Conservation (phyloP, 208 protist species). For the Entamoeba invadens region DNA sequence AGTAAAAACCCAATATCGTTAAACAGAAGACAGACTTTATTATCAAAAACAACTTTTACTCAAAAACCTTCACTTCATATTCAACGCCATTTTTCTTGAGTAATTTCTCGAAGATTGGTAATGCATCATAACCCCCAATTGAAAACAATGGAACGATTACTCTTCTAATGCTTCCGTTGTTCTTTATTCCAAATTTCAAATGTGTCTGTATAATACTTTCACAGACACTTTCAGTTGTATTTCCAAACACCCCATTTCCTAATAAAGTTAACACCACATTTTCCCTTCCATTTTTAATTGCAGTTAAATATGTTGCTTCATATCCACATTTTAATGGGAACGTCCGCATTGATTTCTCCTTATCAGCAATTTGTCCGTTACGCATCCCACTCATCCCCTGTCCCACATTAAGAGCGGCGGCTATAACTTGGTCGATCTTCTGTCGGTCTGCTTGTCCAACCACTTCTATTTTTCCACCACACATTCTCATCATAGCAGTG, state of each 20-base stretch:
- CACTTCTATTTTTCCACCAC: neutral
- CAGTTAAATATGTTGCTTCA: neutral
- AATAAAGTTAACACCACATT: neutral
- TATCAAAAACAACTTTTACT: no score
- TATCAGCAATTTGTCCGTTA: neutral
- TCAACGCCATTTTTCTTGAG: neutral
- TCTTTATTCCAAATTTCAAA: neutral
- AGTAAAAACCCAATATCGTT: no score
- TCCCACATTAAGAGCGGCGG: neutral
- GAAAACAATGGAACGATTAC: neutral
- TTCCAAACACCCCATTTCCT: neutral
- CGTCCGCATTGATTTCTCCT: neutral
- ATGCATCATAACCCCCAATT: neutral
- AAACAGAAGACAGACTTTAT: no score
- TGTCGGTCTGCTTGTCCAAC: neutral
- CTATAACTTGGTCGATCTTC: neutral
- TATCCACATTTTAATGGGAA: neutral
- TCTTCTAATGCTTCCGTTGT: neutral
- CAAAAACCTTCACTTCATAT: no score
- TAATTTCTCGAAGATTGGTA: neutral
- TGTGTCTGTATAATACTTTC: neutral
- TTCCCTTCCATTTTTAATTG: neutral
- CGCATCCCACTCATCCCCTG: neutral
- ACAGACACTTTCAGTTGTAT: neutral
- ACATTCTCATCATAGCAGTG: neutral